Percentiles rank a stretch among this genome's conserved stretches.
Evolutionary conservation across 805 yeast genomes (phyloP).

Genomic region (Clavispora asparagi): DNA sequence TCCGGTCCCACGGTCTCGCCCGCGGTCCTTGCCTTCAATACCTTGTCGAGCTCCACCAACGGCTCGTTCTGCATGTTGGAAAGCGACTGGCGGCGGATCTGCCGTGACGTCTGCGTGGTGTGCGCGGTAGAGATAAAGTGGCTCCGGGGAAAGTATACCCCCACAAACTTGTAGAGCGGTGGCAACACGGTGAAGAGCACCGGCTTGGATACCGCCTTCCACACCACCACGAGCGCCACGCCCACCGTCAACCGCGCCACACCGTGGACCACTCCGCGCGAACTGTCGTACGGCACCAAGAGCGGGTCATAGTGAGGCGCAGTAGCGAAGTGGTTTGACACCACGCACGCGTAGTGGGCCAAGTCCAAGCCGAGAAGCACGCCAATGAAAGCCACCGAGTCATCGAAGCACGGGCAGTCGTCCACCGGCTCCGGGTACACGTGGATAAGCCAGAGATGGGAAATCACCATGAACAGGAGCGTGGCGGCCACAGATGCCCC

Average conservation of each 20-base stretch:
- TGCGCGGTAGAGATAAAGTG: slow-evolving; percentile 36
- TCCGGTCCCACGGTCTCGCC: slow-evolving; percentile 25
- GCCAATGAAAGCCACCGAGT: slow-evolving; percentile 87
- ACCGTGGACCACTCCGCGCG: slow-evolving; percentile 35
- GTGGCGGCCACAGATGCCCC: slow-evolving; percentile 24
- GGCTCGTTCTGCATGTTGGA: slow-evolving; percentile 29
- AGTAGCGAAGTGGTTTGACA: slow-evolving; percentile 24
- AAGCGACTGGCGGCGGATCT: slow-evolving; percentile 35
- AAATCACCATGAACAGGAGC: slow-evolving; percentile 30
- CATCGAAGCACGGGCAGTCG: slow-evolving; percentile 94
- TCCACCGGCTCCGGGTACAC: slow-evolving; percentile 82
- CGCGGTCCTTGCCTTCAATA: slow-evolving; percentile 18
- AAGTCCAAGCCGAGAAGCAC: slow-evolving; percentile 76
- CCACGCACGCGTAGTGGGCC: slow-evolving; percentile 46
- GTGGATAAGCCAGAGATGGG: slow-evolving; percentile 50
- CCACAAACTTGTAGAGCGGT: slow-evolving; percentile 47
- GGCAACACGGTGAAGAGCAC: slow-evolving; percentile 51
- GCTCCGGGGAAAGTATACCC: slow-evolving; percentile 35
- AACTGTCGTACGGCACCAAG: slow-evolving; percentile 37
- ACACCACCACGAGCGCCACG: slow-evolving; percentile 51
- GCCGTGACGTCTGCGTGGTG: slow-evolving; percentile 24
- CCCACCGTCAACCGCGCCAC: slow-evolving; percentile 56
- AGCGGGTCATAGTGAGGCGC: slow-evolving; percentile 21
- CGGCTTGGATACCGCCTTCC: slow-evolving; percentile 78
- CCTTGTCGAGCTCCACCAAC: slow-evolving; percentile 20